Base-by-base conservation (phyloP, 768 basidiomycete genomes). In the Plicaturopsis crispa region DNA sequence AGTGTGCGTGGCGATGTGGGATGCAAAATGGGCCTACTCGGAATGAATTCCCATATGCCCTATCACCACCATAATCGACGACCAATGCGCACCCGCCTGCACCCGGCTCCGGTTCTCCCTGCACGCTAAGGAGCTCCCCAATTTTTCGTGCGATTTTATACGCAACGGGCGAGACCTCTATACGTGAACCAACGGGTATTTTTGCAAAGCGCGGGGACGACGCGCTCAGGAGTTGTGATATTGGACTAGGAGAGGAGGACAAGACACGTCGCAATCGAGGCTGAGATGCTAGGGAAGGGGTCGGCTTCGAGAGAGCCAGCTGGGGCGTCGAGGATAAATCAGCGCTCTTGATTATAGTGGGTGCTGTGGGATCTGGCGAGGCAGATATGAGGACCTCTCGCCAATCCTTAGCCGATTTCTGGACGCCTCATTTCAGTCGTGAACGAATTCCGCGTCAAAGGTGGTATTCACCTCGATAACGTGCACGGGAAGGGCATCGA, bases 401-500 rank as follows among this genome's bases (percentile, higher is more conserved):
- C 82, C 87, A 97, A 4, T 86, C 90, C 17, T 76, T 65, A 28
- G 73, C 61, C 8, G 73, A 80, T 79, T 78, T 90, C 87, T 91
- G 51, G 2, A 11, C 13, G 16, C 34, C 18, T 28, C 31, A 35
- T 40, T 17, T n/a, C n/a, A n/a, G n/a, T n/a, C n/a, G n/a, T n/a
- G n/a, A n/a, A n/a, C n/a, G n/a, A n/a, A n/a, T n/a, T n/a, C n/a
- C n/a, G n/a, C n/a, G n/a, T n/a, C n/a, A n/a, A n/a, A n/a, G n/a
- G n/a, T n/a, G n/a, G n/a, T n/a, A n/a, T 67, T 8, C 46, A 90
- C 92, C 68, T 94, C 80, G 24, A 98, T 63, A 24, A 92, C 65
- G 57, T 96, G 88, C 33, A 97, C 80, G 0, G 96, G 94, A 31
- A 99, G 68, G 0, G 93, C 93, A 55, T 98, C 96, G 45, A 99